Percentiles rank a stretch among this genome's conserved stretches.
phyloP scores from a whole-genome alignment of 805 yeast genomes.

The Starmerella stigmatis region DNA sequence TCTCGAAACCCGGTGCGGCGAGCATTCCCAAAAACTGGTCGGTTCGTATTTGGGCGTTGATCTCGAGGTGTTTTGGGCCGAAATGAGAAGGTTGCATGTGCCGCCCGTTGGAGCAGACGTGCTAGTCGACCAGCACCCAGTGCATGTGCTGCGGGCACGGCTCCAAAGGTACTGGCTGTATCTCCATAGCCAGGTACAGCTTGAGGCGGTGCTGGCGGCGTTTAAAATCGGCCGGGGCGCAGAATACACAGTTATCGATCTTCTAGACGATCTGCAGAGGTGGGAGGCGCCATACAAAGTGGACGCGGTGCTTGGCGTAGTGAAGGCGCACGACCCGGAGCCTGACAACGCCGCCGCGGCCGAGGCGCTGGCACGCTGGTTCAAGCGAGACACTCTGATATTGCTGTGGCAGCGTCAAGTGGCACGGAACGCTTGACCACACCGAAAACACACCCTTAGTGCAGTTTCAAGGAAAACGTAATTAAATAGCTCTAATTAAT shows the following conservation, averaged over 20 bases:
- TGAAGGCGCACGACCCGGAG: neutral
- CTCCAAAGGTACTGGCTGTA: constrained; percentile 11
- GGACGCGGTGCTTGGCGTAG: constrained; percentile 3
- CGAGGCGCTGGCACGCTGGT: constrained; percentile 6
- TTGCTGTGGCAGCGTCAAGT: constrained; percentile 11
- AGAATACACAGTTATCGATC: constrained; percentile 3
- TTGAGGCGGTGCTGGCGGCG: neutral
- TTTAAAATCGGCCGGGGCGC: neutral
- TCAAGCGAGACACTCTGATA: constrained; percentile 8
- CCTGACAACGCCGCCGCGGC: neutral
- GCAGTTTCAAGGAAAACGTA: neutral
- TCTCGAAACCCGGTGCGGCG: no score
- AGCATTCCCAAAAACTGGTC: no score
- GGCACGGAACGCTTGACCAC: no score
- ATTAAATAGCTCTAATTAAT: neutral
- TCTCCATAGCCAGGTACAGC: constrained; percentile 6
- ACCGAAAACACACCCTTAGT: no score
- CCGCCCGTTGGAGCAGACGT: neutral
- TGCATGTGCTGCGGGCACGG: neutral
- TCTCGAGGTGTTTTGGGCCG: constrained; percentile 2
- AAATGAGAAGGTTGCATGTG: neutral
- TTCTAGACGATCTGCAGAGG: constrained; percentile 9
- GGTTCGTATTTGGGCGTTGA: constrained; percentile 1
- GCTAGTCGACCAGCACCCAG: neutral
- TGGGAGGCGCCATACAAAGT: constrained; percentile 15